These are phyloP conservation scores for Dactylellina haptotyla DNA, from an alignment of 2,329 filamentous ascomycete genomes.

Conservation along the genomic window DNA sequence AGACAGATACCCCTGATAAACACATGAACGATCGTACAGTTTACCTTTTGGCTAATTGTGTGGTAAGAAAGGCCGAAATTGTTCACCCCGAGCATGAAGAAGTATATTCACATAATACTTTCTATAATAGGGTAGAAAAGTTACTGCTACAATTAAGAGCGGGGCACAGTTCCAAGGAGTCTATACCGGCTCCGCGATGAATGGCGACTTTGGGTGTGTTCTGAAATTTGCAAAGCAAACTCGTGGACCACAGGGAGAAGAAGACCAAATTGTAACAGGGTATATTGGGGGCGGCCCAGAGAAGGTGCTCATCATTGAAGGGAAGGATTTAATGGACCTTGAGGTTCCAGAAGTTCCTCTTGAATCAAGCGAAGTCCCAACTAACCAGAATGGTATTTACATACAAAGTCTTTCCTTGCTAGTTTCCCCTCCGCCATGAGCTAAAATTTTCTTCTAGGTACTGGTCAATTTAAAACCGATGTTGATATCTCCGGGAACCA, in stretches of 20 bases:
- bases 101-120: neutral
- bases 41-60: conserved; percentile 56
- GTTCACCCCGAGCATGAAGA: neutral
- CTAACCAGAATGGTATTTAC: conserved; percentile 47
- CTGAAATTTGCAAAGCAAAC: conserved; percentile 57
- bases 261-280: conserved; percentile 54
- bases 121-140: conserved; percentile 43
- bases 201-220: conserved; percentile 56
- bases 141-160: conserved; percentile 57
- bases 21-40: conserved; percentile 58
- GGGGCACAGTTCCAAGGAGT: conserved; percentile 57
- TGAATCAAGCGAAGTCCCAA: conserved; percentile 52
- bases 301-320: conserved; percentile 57
- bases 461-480: conserved; percentile 57
- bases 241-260: conserved; percentile 56
- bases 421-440: neutral
- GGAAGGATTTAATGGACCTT: conserved; percentile 57
- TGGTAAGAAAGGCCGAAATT: conserved; percentile 51
- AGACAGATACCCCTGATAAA: conserved; percentile 58
- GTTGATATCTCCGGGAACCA: conserved; percentile 58
- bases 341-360: conserved; percentile 55
- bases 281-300: conserved; percentile 57
- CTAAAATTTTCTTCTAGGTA: conserved; percentile 8
- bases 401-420: neutral
- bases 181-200: conserved; percentile 56